Percentiles rank a stretch among this genome's conserved stretches.
Evolutionary conservation across 2,329 filamentous ascomycete genomes (phyloP).

Genomic region (Talaromyces funiculosus): DNA sequence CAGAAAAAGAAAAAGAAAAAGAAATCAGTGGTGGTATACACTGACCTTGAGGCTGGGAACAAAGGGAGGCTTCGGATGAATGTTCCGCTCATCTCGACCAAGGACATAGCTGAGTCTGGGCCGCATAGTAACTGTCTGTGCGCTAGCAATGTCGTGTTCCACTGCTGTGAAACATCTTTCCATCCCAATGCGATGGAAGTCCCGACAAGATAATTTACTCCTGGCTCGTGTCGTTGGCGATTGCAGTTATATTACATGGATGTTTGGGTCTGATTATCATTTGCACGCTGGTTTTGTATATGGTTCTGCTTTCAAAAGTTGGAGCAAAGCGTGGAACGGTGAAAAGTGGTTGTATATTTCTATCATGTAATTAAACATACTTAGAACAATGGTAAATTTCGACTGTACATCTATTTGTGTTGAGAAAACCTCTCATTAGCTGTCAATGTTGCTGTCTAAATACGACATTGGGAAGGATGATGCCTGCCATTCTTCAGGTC

Average conservation of each 20-base stretch:
- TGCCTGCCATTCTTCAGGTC: neutral
- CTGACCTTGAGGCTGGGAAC: neutral
- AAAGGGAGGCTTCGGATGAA: neutral
- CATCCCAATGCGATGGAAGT: neutral
- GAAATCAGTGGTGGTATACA: neutral
- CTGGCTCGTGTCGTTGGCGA: neutral
- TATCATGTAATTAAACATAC: neutral
- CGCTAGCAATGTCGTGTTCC: neutral
- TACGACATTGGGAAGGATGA: neutral
- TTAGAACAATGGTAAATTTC: neutral
- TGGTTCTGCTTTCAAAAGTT: neutral
- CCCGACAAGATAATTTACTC: neutral
- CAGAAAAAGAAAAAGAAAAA: neutral
- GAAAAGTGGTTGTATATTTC: neutral
- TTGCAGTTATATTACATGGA: neutral
- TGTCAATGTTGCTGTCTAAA: neutral
- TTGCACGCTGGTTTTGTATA: neutral
- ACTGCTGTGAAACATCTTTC: neutral
- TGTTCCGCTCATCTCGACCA: neutral
- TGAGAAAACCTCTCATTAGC: neutral
- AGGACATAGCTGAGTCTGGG: neutral
- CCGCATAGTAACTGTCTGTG: slow-evolving; percentile 2
- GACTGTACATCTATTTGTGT: neutral
- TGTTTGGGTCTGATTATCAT: neutral
- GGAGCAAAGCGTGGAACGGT: neutral